Evolutionary conservation across 768 basidiomycete species (phyloP), one percentile per base, ranked within the genome.

Genomic region (Agaricus sinodeliciosus): DNA sequence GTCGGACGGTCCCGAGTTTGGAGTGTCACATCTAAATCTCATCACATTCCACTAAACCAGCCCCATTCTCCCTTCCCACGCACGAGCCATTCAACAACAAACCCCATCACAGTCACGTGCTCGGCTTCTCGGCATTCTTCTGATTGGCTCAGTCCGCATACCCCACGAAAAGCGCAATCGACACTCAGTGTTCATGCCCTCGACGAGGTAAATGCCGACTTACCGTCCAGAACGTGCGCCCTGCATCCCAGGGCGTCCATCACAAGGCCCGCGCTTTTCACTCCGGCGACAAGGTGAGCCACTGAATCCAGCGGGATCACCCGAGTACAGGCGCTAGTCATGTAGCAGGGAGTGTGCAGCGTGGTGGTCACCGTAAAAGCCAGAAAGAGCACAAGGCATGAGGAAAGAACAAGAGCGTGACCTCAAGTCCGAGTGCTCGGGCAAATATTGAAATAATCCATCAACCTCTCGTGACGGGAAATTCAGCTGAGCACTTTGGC

Each of bases 1-100:
- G 68, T 67, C 67, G 70, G 70, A 68, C 70, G 71, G 69, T 68
- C 69, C 72, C 72, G 71, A 72, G 66, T 67, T 68, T 66, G 65
- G 66, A 61, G 60, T 68, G 70, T 70, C 72, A 72, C 69, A 72
- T 69, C 66, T 66, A 72, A 71, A 72, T 69, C 69, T 67, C 67
- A 71, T 70, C 68, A 69, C 65, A 62, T 62, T 68, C 63, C 66
- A 65, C 63, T 2, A 65, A 64, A 65, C 65, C 51, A 60, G 54
- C 59, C 59, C 55, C 34, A 54, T 22, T 46, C 26, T 25, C 44
- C 40, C 43, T 66, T 73, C 71, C 62, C 73, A 75, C 75, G 75
- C 75, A 75, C 75, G 65, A 73, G 64, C 75, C 74, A 68, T 61
- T 65, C 58, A 75, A 67, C 67, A 69, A 66, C 58, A 60, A 62